Conservation (phyloP, 2,329 filamentous ascomycete species). For the Phymatotrichopsis omnivora region DNA sequence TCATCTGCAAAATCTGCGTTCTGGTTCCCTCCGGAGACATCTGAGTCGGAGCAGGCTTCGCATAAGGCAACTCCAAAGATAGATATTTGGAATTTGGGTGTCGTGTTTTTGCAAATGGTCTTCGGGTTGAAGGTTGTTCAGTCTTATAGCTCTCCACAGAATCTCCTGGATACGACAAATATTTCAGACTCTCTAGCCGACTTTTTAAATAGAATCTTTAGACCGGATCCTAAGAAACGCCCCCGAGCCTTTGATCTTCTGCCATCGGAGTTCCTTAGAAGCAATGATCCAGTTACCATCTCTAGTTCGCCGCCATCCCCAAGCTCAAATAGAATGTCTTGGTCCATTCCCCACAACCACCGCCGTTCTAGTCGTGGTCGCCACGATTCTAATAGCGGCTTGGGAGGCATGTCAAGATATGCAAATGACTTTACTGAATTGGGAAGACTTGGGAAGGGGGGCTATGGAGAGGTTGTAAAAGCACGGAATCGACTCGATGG, state of each 20-base stretch:
- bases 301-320: slow-evolving; percentile 28
- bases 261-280: slow-evolving; percentile 47
- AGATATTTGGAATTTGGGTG: slow-evolving; percentile 90
- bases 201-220: slow-evolving; percentile 74
- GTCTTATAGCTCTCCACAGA: slow-evolving; percentile 68
- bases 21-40: slow-evolving; percentile 71
- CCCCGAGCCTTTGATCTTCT: slow-evolving; percentile 68
- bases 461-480: slow-evolving; percentile 93
- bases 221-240: slow-evolving; percentile 69
- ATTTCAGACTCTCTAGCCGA: slow-evolving; percentile 69
- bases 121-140: slow-evolving; percentile 70
- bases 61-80: slow-evolving; percentile 61
- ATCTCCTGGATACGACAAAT: slow-evolving; percentile 58
- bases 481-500: slow-evolving; percentile 89
- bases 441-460: slow-evolving; percentile 79
- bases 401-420: slow-evolving; percentile 50
- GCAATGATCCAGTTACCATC: slow-evolving; percentile 39
- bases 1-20: slow-evolving; percentile 62
- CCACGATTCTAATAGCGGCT: slow-evolving; percentile 34
- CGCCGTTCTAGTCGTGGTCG: slow-evolving; percentile 17
- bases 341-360: slow-evolving; percentile 30
- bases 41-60: slow-evolving; percentile 49
- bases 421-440: slow-evolving; percentile 83
- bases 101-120: slow-evolving; percentile 87
- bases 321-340: slow-evolving; percentile 34